A percentile compares a stretch with the other conserved stretches of the same genome.
phyloP scores from a whole-genome alignment of 352 stramenopile species.

The Elongisporangium senticosum region DNA sequence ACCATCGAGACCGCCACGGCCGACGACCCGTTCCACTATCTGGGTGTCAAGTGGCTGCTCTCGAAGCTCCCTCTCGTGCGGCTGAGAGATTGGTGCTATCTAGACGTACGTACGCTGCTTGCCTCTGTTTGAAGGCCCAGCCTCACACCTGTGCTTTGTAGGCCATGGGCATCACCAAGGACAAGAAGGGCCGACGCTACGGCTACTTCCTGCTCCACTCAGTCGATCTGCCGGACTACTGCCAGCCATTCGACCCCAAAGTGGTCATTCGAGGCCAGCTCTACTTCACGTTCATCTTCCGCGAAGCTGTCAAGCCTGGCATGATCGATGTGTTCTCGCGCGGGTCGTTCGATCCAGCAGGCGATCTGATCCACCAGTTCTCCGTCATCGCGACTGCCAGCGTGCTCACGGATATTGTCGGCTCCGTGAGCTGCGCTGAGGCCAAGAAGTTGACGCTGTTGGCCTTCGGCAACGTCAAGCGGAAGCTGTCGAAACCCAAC shows the following conservation, averaged over 20 bases:
- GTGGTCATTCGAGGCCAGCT: conserved; percentile 11
- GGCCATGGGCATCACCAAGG: conserved; percentile 37
- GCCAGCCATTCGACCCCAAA: conserved; percentile 23
- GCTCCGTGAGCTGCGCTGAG: conserved; percentile 23
- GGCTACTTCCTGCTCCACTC: conserved; percentile 46
- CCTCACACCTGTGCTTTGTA: conserved; percentile 17
- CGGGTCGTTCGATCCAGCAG: conserved; percentile 35
- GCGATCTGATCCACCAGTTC: conserved; percentile 21
- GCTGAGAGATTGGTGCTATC: conserved; percentile 22
- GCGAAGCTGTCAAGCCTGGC: conserved; percentile 16
- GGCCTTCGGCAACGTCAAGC: not conserved
- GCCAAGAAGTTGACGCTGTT: conserved; percentile 21
- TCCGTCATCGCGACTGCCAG: conserved; percentile 19
- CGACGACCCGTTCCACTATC: conserved; percentile 38
- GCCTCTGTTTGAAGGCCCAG: too few relatives aligned
- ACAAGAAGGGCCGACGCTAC: conserved; percentile 20
- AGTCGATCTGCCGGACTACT: conserved; percentile 30
- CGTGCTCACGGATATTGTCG: conserved; percentile 11
- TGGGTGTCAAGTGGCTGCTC: conserved; percentile 48
- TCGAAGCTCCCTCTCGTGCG: conserved; percentile 29
- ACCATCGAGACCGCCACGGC: conserved; percentile 31
- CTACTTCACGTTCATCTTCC: conserved; percentile 33
- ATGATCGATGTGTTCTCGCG: conserved; percentile 31
- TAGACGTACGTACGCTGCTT: conserved; percentile 2
- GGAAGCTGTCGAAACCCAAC: not conserved